A percentile compares a stretch with the other conserved stretches of the same genome.
phyloP scores from a whole-genome alignment of 2,329 filamentous ascomycete genomes.

The Xylaria hypoxylon region DNA sequence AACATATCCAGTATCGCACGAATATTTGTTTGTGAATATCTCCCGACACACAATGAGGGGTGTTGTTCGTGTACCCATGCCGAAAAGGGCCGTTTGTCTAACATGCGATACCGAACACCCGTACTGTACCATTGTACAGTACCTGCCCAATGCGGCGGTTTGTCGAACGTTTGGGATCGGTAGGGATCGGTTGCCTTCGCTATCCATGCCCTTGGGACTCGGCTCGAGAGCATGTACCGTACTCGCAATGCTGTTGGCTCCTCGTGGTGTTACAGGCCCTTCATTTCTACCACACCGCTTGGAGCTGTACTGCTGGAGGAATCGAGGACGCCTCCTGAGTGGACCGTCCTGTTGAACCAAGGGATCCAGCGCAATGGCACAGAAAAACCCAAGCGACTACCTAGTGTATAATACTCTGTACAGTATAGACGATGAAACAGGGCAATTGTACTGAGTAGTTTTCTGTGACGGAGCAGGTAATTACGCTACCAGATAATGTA shows the following conservation, averaged over 20 bases:
- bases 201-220: conserved; percentile 13
- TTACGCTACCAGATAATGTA: conserved; percentile 8
- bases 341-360: conserved; percentile 3
- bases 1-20: background rate
- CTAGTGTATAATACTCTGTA: too few relatives aligned
- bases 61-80: background rate
- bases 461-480: background rate
- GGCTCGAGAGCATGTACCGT: background rate
- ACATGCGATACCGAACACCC: background rate
- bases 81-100: conserved; percentile 14
- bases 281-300: conserved; percentile 15
- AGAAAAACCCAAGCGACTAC: background rate
- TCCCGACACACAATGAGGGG: background rate
- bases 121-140: background rate
- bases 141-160: background rate
- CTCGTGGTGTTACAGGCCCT: background rate
- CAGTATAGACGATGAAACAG: background rate
- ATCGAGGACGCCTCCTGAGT: background rate
- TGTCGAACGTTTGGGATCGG: background rate
- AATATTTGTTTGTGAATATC: conserved; percentile 9
- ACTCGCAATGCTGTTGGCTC: background rate
- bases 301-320: background rate
- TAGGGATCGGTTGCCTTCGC: background rate
- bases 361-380: background rate
- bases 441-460: background rate